Base-by-base conservation (phyloP, 495 filamentous ascomycete genomes). In the Penicillium salamii region DNA sequence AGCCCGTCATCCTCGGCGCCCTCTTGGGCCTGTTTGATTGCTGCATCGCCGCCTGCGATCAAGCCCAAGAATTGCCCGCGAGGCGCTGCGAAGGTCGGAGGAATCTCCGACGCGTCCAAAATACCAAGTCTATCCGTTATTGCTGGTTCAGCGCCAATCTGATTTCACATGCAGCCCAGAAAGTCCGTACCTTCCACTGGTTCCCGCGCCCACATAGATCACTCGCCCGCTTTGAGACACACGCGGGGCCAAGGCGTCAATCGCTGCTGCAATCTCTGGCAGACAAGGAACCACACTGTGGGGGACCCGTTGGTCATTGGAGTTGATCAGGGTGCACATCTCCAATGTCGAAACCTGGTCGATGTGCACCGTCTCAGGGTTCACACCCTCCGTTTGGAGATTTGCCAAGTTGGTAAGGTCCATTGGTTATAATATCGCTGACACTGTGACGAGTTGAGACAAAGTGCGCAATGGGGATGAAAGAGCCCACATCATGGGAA, bases 121-220 rank as follows among this genome's bases (percentile, higher is more conserved):
- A 73, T 61, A n/a, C 70, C 69, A 19, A 74, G 59, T 33, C 70
- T 71, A 54, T 29, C 3, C 7, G 9, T 7, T 17, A 34, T 9
- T 34, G 8, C 46, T 42, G 8, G 20, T 49, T 8, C 23, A 55
- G 33, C 20, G 3, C 7, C 18, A 11, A 9, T 3, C 5, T 43
- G 6, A 14, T 26, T 13, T 5, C 29, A 32, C 7, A 32, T 32
- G 29, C 4, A 20, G 3, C 9, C 6, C 14, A 26, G 9, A 19
- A 3, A 24, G 14, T 33, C 13, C 45, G 55, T 19, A 70, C 67
- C 68, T 67, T 49, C 69, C 68, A 45, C 69, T 72, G 3, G 69
- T 71, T 6, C 69, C 69, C 9, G 69, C 69, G 3, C 69, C 68
- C 7, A 71, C 67, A 49, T 73, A 71, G 5, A 73, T 46, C 11